Conservation (phyloP, 2,329 filamentous ascomycete species). For the Bertia moriformis region DNA sequence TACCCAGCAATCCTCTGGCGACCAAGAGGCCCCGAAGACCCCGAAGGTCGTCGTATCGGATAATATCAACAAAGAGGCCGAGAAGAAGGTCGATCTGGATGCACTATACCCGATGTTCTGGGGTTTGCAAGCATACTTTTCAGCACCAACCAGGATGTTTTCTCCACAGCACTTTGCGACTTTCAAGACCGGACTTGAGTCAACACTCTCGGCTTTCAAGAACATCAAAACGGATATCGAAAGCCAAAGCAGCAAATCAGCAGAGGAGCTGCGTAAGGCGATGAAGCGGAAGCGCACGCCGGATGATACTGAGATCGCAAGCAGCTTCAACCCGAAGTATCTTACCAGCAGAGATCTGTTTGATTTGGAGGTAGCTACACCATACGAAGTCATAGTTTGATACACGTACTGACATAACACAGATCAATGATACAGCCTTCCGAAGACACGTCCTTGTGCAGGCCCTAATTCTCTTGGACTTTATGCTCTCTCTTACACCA, state of each 20-base stretch:
- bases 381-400: conserved; percentile 4
- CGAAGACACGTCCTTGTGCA: conserved; percentile 89
- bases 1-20: background rate
- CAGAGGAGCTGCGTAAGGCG: conserved; percentile 49
- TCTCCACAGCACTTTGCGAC: conserved; percentile 56
- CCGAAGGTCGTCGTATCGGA: background rate
- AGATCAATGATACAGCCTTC: conserved; percentile 90
- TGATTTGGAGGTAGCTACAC: conserved; percentile 61
- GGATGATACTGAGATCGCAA: conserved; percentile 39
- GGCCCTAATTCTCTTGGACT: conserved; percentile 85
- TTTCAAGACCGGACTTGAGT: conserved; percentile 66
- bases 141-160: conserved; percentile 74
- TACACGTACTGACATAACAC: conserved; percentile 10
- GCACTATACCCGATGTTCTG: conserved; percentile 83
- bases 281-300: conserved; percentile 53
- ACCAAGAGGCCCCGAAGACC: background rate
- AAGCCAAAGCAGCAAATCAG: conserved; percentile 30
- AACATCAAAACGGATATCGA: conserved; percentile 30
- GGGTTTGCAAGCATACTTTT: conserved; percentile 83
- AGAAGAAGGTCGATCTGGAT: conserved; percentile 41
- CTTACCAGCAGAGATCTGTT: conserved; percentile 95
- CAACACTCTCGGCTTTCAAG: conserved; percentile 41
- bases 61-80: background rate
- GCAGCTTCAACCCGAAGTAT: conserved; percentile 91
- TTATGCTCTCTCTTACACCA: conserved; percentile 76